Evolutionary conservation across 2,329 filamentous ascomycete species (phyloP).

Genomic region (Ilyonectria mors-panacis): DNA sequence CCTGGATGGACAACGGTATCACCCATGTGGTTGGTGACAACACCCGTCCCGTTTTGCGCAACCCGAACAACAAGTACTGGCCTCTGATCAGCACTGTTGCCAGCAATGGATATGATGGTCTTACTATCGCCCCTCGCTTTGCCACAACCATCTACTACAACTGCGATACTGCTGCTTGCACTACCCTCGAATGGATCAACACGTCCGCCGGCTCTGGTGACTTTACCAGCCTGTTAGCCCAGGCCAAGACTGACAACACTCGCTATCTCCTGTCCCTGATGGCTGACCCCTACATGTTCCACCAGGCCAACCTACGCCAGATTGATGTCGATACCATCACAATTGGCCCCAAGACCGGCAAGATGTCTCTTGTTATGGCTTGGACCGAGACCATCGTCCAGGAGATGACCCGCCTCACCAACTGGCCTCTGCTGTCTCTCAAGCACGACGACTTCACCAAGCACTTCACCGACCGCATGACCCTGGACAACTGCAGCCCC

Average conservation of each 20-base stretch:
- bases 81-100: constrained; percentile 37
- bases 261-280: constrained; percentile 32
- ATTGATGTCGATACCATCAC: constrained; percentile 29
- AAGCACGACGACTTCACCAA: constrained; percentile 36
- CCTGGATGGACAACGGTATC: constrained; percentile 37
- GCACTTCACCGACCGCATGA: constrained; percentile 34
- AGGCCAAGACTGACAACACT: constrained; percentile 32
- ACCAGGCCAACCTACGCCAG: constrained; percentile 38
- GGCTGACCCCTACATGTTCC: constrained; percentile 39
- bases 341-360: constrained; percentile 28
- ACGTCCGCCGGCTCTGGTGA: constrained; percentile 32
- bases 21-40: constrained; percentile 37
- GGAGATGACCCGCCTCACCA: constrained; percentile 35
- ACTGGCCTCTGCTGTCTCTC: constrained; percentile 33
- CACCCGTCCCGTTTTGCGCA: constrained; percentile 28
- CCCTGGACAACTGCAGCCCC: constrained; percentile 34
- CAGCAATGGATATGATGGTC: constrained; percentile 32
- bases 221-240: constrained; percentile 23
- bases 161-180: constrained; percentile 34
- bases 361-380: constrained; percentile 32
- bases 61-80: constrained; percentile 33
- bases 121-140: constrained; percentile 33
- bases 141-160: constrained; percentile 40
- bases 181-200: constrained; percentile 36
- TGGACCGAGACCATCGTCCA: constrained; percentile 38